Evolutionary conservation across 225 moss, liverwort and hornwort genomes (phyloP), one percentile per base, ranked within the genome.

Genomic region (Polytrichum formosum): DNA sequence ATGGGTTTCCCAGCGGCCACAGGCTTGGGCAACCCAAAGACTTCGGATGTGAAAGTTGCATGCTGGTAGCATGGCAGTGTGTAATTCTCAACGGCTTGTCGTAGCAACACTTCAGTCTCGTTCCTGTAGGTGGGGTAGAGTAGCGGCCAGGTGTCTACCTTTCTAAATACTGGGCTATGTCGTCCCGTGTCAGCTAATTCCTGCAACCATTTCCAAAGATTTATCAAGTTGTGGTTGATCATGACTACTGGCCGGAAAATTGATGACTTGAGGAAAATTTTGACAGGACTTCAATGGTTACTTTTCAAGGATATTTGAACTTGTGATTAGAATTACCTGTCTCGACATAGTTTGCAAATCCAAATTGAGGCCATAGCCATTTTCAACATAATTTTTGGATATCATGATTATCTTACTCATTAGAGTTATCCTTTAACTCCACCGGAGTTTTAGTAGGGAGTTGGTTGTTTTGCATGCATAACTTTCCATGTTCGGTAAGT

Each of bases 21-120:
- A 7, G 87, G 78, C 28, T 58, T 68, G 16, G 83, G 85, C 25
- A 91, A 64, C 5, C 91, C 87, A n/a, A 75, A 81, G 16, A 91
- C 79, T 58, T 68, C 75, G 1, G 88, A 75, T 0, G 69, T 85
- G 67, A 64, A 63, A 5, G 91, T 91, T 5, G 70, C 59, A 25
- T 56, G 71, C 26, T 71, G 68, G 73, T 81, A 87, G 67, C 91
- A 91, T 30, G 82, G 75, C 63, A 70, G 10, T 3, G 87, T 87
- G 25, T 70, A 30, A 75, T 91, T 91, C 28, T 84, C 84, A 10
- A 46, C 23, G 61, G 55, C 66, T 79, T 85, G 86, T 56, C 56
- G 72, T 53, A 91, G 79, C 26, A 82, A 23, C 30, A 62, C 73
- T 10, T 54, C 56, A 2, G 84, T 85, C 70, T 89, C 91, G 69